These are phyloP conservation scores for Ceraceosorus bombacis DNA, from an alignment of 1,284 basidiomycete species.

Conservation along the genomic window DNA sequence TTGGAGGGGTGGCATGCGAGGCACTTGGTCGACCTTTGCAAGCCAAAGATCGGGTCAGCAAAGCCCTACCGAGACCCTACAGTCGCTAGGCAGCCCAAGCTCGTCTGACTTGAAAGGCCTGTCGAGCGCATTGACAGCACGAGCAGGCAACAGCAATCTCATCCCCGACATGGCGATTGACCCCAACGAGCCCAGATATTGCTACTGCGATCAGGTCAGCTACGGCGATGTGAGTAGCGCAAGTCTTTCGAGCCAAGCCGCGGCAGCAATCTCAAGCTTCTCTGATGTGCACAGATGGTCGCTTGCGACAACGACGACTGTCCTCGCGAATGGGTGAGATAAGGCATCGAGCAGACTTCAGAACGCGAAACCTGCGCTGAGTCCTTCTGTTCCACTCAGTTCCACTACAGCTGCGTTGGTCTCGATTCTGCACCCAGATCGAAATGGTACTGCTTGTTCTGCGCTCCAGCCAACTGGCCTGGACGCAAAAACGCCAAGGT, in stretches of 20 bases:
- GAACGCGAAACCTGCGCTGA: neutral
- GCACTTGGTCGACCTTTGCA: neutral
- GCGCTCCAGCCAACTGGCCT: constrained; percentile 24
- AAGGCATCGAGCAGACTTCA: constrained; percentile 13
- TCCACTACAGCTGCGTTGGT: constrained; percentile 43
- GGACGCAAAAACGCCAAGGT: neutral
- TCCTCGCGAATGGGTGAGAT: constrained; percentile 48
- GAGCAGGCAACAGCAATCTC: constrained; percentile 11
- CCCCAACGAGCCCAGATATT: constrained; percentile 54
- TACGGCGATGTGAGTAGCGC: constrained; percentile 49
- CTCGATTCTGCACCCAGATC: constrained; percentile 25
- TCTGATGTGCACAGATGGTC: constrained; percentile 27
- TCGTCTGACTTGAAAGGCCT: constrained; percentile 6
- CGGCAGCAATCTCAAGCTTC: constrained; percentile 1
- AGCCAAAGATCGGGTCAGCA: too few relatives aligned
- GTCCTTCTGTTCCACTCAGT: constrained; percentile 10
- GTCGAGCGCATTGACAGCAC: neutral
- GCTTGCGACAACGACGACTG: constrained; percentile 53
- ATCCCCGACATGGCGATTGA: constrained; percentile 35
- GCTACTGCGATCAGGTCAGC: constrained; percentile 53
- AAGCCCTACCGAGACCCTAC: neutral
- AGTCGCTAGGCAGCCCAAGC: too few relatives aligned
- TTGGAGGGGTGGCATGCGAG: neutral
- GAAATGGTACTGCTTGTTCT: constrained; percentile 47
- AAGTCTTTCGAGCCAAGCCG: neutral